These are phyloP conservation scores for Bonia amplexicaulis DNA, from an alignment of 176 grass and related monocot species.

Conservation along the genomic window DNA sequence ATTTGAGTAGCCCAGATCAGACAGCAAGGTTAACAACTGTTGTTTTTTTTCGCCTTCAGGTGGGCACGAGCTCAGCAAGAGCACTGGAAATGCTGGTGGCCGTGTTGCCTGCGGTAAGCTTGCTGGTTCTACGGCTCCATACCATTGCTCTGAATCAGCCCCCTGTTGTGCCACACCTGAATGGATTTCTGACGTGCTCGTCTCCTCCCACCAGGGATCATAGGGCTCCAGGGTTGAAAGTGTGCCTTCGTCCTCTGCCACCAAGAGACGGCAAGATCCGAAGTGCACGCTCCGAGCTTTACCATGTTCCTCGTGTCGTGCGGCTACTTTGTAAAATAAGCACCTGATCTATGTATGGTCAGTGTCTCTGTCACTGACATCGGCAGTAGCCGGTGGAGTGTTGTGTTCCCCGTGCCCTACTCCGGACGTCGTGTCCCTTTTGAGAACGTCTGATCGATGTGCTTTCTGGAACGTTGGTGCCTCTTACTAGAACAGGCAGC, in stretches of 20 bases:
- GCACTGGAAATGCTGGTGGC: slow-evolving; percentile 78
- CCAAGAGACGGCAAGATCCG: neutral
- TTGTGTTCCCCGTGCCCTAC: neutral
- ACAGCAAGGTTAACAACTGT: neutral
- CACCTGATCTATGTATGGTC: slow-evolving; percentile 14
- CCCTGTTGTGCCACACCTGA: neutral
- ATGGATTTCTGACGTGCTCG: neutral
- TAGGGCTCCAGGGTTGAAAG: slow-evolving; percentile 46
- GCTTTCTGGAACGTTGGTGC: too few relatives aligned
- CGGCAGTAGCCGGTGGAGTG: neutral
- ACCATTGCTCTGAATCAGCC: neutral
- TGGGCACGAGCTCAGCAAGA: slow-evolving; percentile 78
- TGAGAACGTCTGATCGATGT: too few relatives aligned
- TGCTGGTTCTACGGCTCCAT: neutral
- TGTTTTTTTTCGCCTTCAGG: slow-evolving; percentile 33
- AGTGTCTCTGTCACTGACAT: too few relatives aligned
- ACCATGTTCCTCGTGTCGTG: neutral
- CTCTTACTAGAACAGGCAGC: too few relatives aligned
- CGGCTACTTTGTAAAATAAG: neutral
- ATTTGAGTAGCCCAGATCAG: neutral
- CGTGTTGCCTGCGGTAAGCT: slow-evolving; percentile 68
- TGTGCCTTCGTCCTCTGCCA: neutral
- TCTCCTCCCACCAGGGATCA: slow-evolving; percentile 23
- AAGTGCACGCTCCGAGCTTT: neutral
- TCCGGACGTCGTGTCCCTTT: too few relatives aligned